Base-by-base conservation (phyloP, 371 early-diverging fungal genomes). In the Syncephalastrum sp. region DNA sequence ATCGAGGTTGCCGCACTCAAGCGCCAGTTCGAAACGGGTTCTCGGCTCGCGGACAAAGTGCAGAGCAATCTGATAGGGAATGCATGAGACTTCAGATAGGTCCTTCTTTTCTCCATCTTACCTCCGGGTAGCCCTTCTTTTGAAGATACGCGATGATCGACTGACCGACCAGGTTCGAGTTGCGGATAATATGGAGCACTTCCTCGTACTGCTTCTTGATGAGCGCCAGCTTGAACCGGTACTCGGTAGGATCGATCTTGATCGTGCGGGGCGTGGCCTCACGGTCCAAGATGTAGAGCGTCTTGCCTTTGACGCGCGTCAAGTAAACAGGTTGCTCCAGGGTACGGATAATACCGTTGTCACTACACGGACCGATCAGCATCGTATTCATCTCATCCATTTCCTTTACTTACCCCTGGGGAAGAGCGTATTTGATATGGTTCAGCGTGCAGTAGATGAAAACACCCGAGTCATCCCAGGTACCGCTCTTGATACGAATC, bases 371-470 rank as follows among this genome's bases (percentile, higher is more conserved):
- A 54, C 47, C 25, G 19, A 13, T n/a, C 44, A 1, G 21, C n/a
- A 24, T 50, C 10, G 12, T 12, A 2, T 10, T 33, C n/a, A 8
- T 0, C 8, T 15, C 6, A 50, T 43, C 8, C 27, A 17, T 38
- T 48, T 10, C 13, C 1, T 50, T n/a, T 23, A 56, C 78, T 63
- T 79, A 89, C 84, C 96, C 95, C 56, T 95, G 88, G 3, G 92
- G 88, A 33, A 98, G 85, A n/a, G 91, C 90, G 75, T 96, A 99
- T 78, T 99, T 99, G 70, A 99, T 86, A 70, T 99, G 99, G 78
- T 97, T 98, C 58, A 95, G 84, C 6, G 99, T 99, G 48, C 98
- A 89, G 79, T 99, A 99, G 47, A 99, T 73, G 57, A 99, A 90
- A 10, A 96, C 88, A 29, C 94, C 93, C 24, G 84, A 79, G 15